Evolutionary conservation across 352 stramenopile genomes (phyloP), one percentile per base, ranked within the genome.

Genomic region (Pythium dissimile): DNA sequence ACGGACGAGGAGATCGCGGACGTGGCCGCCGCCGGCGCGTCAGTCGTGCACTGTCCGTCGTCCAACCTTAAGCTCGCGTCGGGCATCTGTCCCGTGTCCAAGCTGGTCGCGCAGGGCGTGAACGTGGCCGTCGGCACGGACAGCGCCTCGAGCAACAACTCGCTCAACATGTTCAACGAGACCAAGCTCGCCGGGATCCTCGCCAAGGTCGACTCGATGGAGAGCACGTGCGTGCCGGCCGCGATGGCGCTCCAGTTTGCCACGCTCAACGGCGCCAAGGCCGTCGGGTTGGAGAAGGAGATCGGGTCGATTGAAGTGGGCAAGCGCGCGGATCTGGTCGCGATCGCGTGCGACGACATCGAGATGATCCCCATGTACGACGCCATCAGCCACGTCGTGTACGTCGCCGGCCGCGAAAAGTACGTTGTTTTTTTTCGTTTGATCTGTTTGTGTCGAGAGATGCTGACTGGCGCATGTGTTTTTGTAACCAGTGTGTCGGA

Each of bases 61-160:
- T 96, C 86, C 37, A 96, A 97, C 66, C 73, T 97, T 37, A 96
- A 96, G 70, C 68, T 97, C 31, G 89, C 84, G 39, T 92, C 79
- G 34, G 88, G 88, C 24, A 85, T 96, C 52, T 92, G 79, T 20
- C 81, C 70, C 30, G 80, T 96, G 46, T 65, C 77, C 24, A 72
- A 86, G 20, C 77, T 96, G 62, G 39, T 95, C n/a, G 72, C 83
- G 30, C 66, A 66, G 1, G 89, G 88, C 23, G 81, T 94, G 13
- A 96, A 96, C 62, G 87, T 97, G 1, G 83, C 75, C 18, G 74
- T 97, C 41, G 89, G 89, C 43, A 97, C 88, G 59, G 88, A 97
- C 67, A 69, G 82, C 13, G 82, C 84, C 5, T 80, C 84, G 11
- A 94, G 83, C 63, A 96, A 97, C 71, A 95, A 96, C 59, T 89